phyloP scores from a whole-genome alignment of 73 alveolate species.

The Blepharisma japonicum region DNA sequence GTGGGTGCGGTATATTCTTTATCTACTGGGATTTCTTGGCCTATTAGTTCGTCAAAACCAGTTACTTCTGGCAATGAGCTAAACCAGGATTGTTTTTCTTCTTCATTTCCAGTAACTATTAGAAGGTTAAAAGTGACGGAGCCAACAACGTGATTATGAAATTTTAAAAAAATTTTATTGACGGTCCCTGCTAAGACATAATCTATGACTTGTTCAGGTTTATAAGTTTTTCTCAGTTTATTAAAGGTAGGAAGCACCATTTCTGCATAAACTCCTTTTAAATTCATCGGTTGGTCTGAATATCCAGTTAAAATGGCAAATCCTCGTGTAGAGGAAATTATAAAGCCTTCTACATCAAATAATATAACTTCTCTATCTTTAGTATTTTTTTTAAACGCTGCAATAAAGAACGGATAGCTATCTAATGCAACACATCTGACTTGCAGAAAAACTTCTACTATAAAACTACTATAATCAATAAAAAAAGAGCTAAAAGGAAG shows the following conservation, averaged over 20 bases:
- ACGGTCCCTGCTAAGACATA: too few species aligned
- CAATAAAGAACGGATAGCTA: not conserved
- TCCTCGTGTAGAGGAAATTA: not conserved
- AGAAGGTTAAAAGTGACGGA: not conserved
- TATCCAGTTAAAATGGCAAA: not conserved
- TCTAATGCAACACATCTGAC: constrained; percentile 5
- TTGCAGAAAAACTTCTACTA: constrained; percentile 10
- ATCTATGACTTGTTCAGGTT: too few species aligned
- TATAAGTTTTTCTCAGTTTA: too few species aligned
- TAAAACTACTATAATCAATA: not conserved
- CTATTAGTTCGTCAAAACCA: too few species aligned
- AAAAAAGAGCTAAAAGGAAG: constrained; percentile 2
- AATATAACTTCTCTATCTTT: constrained; percentile 4
- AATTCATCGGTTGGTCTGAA: not conserved
- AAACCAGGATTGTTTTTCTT: not conserved
- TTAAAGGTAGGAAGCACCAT: too few species aligned
- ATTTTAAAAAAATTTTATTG: too few species aligned
- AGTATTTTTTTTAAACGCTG: not conserved
- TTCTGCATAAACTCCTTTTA: not conserved
- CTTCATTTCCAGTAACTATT: not conserved
- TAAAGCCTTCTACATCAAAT: not conserved
- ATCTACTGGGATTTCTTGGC: too few species aligned
- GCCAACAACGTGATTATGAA: too few species aligned
- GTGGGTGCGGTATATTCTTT: too few species aligned
- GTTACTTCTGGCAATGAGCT: too few species aligned